Evolutionary conservation across 2,329 filamentous ascomycete species (phyloP).

Genomic region (Aspergillus neotritici): DNA sequence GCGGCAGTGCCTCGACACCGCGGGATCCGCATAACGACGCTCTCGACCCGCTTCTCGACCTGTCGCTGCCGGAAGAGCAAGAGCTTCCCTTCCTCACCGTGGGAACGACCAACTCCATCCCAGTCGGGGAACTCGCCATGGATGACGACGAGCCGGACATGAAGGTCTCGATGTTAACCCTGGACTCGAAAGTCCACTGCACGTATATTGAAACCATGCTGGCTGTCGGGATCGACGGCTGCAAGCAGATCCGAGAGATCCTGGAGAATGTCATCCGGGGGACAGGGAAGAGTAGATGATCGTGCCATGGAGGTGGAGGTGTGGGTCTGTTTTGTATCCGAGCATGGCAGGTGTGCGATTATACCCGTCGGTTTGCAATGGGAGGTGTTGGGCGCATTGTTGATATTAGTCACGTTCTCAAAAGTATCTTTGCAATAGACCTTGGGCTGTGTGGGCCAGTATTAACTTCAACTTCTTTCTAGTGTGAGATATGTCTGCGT

Average conservation of each 20-base stretch:
- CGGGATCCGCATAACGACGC: constrained; percentile 37
- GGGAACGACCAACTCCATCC: constrained; percentile 53
- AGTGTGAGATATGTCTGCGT: too few relatives aligned
- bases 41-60: constrained; percentile 40
- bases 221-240: constrained; percentile 85
- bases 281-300: constrained; percentile 8
- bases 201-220: constrained; percentile 82
- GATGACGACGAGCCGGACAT: constrained; percentile 37
- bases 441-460: too few relatives aligned
- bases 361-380: constrained; percentile 5
- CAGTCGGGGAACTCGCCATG: constrained; percentile 53
- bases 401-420: neutral
- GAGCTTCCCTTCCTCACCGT: constrained; percentile 87
- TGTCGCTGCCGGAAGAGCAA: constrained; percentile 48
- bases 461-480: too few relatives aligned
- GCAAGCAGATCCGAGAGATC: constrained; percentile 74
- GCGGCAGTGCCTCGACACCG: constrained; percentile 43
- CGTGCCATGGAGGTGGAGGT: constrained; percentile 4
- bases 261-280: constrained; percentile 73
- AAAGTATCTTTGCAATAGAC: neutral
- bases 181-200: constrained; percentile 84
- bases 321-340: constrained; percentile 12
- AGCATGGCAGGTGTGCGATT: neutral
- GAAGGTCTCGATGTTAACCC: constrained; percentile 70
- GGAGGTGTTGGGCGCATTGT: constrained; percentile 7